Base-by-base conservation (phyloP, 495 filamentous ascomycete genomes). In the Tuber umbilicatum region DNA sequence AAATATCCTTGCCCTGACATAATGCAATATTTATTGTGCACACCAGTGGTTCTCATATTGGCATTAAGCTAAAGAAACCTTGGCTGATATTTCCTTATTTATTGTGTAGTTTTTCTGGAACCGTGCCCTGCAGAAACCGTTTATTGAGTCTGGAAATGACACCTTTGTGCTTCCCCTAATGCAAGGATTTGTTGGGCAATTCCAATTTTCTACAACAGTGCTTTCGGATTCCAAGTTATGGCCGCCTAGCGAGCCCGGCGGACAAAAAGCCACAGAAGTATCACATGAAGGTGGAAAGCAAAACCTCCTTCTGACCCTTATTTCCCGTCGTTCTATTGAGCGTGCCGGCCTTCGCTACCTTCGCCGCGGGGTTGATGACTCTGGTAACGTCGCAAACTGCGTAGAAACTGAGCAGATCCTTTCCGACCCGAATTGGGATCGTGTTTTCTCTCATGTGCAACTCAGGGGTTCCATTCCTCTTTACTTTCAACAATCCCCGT, bases 371-470 rank as follows among this genome's bases (percentile, higher is more conserved):
- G 87, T 97, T 10, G 93, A 98, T 81, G 92, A 97, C 71, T 87
- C 91, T 38, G 95, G 94, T 0, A 88, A 93, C 74, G 89, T 90
- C 5, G 94, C 94, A n/a, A 98, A 98, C 79, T 88, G 85, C 7
- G 94, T 97, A 41, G 94, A 98, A 84, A 94, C 94, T 4, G 95
- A 97, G 82, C 94, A 98, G 81, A 91, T 98, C 45, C 87, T 98
- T 12, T 93, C 92, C 0, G 86, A 86, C 16, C 82, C 86, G 3
- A 79, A 86, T 0, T 86, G 87, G 9, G 86, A 85, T 31, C 91
- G 89, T 77, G 85, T 91, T 12, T 92, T 91, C 83, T 95, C 93
- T 0, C 96, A 95, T 76, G 84, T 94, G 19, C 94, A 98, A 82
- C 85, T 92, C 31, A 87, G 94, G 64, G 94, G 93, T 1, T 97